These are phyloP conservation scores for Aphanomyces stellatus DNA, from an alignment of 352 stramenopile species.

Conservation along the genomic window DNA sequence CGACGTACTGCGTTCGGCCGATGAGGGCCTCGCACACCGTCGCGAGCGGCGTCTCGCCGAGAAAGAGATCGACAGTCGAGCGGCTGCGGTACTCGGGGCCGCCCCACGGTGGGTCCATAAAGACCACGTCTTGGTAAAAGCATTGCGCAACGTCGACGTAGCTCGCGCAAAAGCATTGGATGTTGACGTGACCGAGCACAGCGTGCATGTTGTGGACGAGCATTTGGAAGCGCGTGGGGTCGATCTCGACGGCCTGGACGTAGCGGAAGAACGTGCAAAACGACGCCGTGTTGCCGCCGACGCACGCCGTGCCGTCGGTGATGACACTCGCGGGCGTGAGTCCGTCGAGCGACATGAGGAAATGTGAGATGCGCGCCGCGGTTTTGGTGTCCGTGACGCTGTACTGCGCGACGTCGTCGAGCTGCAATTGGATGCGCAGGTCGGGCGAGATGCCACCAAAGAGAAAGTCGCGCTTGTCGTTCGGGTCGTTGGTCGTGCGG, in stretches of 20 bases:
- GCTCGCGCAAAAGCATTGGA: slow-evolving; percentile 27
- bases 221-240: slow-evolving; percentile 53
- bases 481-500: slow-evolving; percentile 34
- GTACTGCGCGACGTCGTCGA: slow-evolving; percentile 69
- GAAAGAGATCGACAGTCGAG: slow-evolving; percentile 56
- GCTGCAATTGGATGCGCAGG: slow-evolving; percentile 52
- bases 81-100: slow-evolving; percentile 73
- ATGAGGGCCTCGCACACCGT: slow-evolving; percentile 48
- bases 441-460: slow-evolving; percentile 67
- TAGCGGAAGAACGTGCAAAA: slow-evolving; percentile 72
- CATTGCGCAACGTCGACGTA: slow-evolving; percentile 22
- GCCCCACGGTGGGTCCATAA: slow-evolving; percentile 76
- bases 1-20: slow-evolving; percentile 39
- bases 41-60: slow-evolving; percentile 50
- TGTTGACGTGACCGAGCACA: slow-evolving; percentile 52
- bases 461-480: slow-evolving; percentile 80
- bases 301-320: slow-evolving; percentile 71
- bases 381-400: slow-evolving; percentile 77
- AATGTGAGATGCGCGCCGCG: slow-evolving; percentile 60
- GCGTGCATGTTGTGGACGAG: slow-evolving; percentile 54
- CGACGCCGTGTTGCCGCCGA: slow-evolving; percentile 70
- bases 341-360: slow-evolving; percentile 42
- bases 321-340: slow-evolving; percentile 23
- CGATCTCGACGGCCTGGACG: slow-evolving; percentile 69
- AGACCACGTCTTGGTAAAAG: slow-evolving; percentile 42